phyloP scores from a whole-genome alignment of 495 filamentous ascomycete genomes.

The Gamarada debralockiae region DNA sequence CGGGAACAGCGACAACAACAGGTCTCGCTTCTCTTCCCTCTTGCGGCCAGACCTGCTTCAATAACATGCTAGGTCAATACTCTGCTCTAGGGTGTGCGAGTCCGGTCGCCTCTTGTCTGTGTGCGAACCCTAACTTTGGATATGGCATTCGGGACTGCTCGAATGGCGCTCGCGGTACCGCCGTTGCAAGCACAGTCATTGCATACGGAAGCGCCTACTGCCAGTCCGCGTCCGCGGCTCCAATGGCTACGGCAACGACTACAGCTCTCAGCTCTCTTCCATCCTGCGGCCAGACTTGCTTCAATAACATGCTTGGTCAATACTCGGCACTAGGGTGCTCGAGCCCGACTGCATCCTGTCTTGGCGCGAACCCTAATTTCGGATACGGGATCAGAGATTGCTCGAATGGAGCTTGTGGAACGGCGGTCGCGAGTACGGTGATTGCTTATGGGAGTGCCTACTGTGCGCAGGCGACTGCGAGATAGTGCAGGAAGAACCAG shows the following conservation, averaged over 20 bases:
- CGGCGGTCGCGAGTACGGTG: constrained; percentile 15
- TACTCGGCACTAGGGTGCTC: constrained; percentile 56
- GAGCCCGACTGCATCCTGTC: constrained; percentile 53
- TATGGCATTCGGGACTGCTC: constrained; percentile 79
- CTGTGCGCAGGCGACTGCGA: constrained; percentile 7
- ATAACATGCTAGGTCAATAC: constrained; percentile 66
- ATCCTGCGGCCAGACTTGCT: constrained; percentile 55
- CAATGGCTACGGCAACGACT: neutral
- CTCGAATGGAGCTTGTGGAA: constrained; percentile 58
- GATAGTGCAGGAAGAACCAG: too few species aligned
- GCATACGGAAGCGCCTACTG: neutral
- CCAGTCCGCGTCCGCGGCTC: neutral
- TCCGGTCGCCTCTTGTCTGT: constrained; percentile 62
- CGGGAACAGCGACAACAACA: neutral
- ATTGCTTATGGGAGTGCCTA: constrained; percentile 14
- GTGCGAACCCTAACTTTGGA: constrained; percentile 60
- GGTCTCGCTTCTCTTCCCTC: neutral
- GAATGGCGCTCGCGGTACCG: constrained; percentile 51
- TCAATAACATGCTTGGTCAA: constrained; percentile 65
- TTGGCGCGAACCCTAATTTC: constrained; percentile 67
- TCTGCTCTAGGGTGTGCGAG: constrained; percentile 51
- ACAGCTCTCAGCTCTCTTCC: neutral
- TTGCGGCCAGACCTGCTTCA: constrained; percentile 60
- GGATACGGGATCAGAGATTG: constrained; percentile 75
- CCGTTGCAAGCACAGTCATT: constrained; percentile 12